phyloP scores from a whole-genome alignment of 805 yeast species.

The Trichomonascus vanleenenianus region DNA sequence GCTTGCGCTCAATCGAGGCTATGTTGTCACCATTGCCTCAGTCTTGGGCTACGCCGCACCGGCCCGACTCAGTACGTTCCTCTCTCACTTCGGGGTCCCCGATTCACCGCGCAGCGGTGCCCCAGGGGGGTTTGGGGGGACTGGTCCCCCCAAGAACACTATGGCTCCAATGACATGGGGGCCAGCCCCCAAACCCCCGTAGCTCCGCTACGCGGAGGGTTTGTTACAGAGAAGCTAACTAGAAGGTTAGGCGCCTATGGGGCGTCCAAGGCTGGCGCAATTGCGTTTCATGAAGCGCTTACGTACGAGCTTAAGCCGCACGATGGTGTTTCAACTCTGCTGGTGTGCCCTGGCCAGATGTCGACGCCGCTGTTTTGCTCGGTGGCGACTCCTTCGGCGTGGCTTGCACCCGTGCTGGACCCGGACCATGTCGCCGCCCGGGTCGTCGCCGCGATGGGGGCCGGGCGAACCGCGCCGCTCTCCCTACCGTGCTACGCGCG shows the following conservation, averaged over 20 bases:
- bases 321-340: slow-evolving; percentile 44
- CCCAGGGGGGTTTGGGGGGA: no score
- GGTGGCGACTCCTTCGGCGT: slow-evolving; percentile 62
- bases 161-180: no score
- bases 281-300: slow-evolving; percentile 77
- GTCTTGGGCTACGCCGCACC: slow-evolving; percentile 83
- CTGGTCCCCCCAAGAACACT: no score
- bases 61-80: slow-evolving; percentile 43
- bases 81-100: no score
- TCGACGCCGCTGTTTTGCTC: slow-evolving; percentile 66
- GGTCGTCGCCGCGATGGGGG: slow-evolving; percentile 47
- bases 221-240: no score
- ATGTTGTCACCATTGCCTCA: slow-evolving; percentile 73
- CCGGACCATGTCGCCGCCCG: slow-evolving; percentile 56
- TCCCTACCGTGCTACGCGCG: slow-evolving; percentile 72
- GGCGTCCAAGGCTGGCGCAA: slow-evolving; percentile 80
- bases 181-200: no score
- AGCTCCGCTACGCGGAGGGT: no score
- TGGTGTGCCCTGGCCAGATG: slow-evolving; percentile 85
- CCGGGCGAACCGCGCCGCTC: slow-evolving; percentile 62
- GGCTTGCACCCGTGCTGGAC: slow-evolving; percentile 77
- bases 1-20: slow-evolving; percentile 56
- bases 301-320: slow-evolving; percentile 48
- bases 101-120: no score
- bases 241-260: slow-evolving; percentile 55